Base-by-base conservation (phyloP, 2,329 filamentous ascomycete species). In the Botryotinia narcissicola region DNA sequence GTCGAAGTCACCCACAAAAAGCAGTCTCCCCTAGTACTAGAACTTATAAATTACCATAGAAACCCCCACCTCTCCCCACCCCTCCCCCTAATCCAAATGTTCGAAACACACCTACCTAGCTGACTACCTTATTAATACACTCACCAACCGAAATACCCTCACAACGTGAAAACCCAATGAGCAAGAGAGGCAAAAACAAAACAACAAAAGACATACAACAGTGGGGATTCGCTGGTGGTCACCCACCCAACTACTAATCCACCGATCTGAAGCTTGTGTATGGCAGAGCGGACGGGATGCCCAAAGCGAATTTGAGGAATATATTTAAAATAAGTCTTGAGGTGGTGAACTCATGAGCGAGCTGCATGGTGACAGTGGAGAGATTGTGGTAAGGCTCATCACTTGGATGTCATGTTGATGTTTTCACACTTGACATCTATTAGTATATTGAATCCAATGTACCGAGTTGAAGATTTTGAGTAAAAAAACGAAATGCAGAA, bases 271-370 rank as follows among this genome's bases (percentile, higher is more conserved):
- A 54, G 51, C 51, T 54, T 54, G 51, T 54, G n/a, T 54, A 54
- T 54, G 51, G 51, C 51, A 54, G 51, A 29, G 51, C 51, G 51
- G 51, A 54, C 51, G 51, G 51, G 51, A 54, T 54, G 51, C 51
- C 51, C 51, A n/a, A n/a, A n/a, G n/a, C n/a, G n/a, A n/a, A n/a
- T n/a, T n/a, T n/a, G n/a, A n/a, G n/a, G n/a, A n/a, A n/a, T n/a
- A n/a, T 54, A 29, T 16, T n/a, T 8, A 1, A 3, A 3, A 18
- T n/a, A 14, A 4, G 1, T 1, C 0, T 8, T 0, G 5, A 29
- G n/a, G 25, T 29, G n/a, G 6, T 54, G 6, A 54, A 9, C 25
- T 18, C 7, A 54, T 29, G n/a, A 51, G 20, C 48, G 25, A 6
- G 12, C 48, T n/a, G 48, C 12, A 10, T n/a, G 48, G 25, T 51